Evolutionary conservation across 768 basidiomycete species (phyloP), one percentile per base, ranked within the genome.

Genomic region (button mushroom (Agaricus bisporus)): DNA sequence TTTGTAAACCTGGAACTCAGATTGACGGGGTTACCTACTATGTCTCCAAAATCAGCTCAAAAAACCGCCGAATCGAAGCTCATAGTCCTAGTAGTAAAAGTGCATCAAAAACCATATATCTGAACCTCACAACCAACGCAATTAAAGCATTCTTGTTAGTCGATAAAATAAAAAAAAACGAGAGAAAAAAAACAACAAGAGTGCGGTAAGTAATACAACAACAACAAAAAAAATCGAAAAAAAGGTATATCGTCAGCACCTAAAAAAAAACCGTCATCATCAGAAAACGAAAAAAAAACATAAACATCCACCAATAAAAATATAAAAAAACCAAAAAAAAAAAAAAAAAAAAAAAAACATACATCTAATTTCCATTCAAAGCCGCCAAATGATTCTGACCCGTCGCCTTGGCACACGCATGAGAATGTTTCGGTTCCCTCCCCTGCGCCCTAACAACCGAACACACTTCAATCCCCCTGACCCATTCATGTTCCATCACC

Each of bases 401-500:
- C 70, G 84, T 75, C 57, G 82, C 77, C 66, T 78, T 73, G 41
- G 85, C 85, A 68, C 77, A 73, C 18, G 79, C 80, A 68, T 92
- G 90, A 42, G 88, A 76, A 69, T 92, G 90, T 32, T 72, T 76
- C 56, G 90, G 83, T 56, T 78, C 73, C 55, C 72, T 62, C 41
- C 77, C 80, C 49, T 28, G 12, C 11, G 5, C 26, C 1, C 18
- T 20, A 6, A 3, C 42, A 3, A 78, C 73, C 68, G 86, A 79
- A 67, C 93, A 97, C 12, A 95, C 82, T 71, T 94, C 88, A 58
- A 97, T 88, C 28, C 75, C 66, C 69, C 80, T 70, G 49, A 95
- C 71, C 94, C 94, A 98, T 55, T 82, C 60, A 60, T 94, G 82
- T 58, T 73, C 74, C 56, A 94, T 72, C 51, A 88, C 81, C 51